Conservation (phyloP, 305 asterid genomes). For the Fraxinus dipetala region DNA sequence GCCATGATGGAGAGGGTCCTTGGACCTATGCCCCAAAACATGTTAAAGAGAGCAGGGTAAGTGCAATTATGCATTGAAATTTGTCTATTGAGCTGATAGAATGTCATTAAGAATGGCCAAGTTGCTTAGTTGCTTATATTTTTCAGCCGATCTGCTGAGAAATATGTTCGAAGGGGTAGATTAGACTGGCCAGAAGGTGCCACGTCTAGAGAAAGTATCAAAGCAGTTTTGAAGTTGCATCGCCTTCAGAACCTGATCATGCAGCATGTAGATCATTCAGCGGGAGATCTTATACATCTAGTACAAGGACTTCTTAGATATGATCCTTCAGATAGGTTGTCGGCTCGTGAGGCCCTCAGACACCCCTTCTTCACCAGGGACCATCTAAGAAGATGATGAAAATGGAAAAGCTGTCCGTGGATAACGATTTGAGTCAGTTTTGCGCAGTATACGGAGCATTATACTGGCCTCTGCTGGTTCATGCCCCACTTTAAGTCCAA, state of each 20-base stretch:
- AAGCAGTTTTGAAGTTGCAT: slow-evolving; percentile 65
- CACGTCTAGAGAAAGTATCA: slow-evolving; percentile 70
- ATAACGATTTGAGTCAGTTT: not conserved
- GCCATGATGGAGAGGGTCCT: slow-evolving; percentile 95
- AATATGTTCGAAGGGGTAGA: slow-evolving; percentile 65
- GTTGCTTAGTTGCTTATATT: not conserved
- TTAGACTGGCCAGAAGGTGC: slow-evolving; percentile 92
- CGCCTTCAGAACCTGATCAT: slow-evolving; percentile 73
- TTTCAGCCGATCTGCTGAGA: slow-evolving; percentile 69
- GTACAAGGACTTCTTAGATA: slow-evolving; percentile 74
- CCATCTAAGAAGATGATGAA: slow-evolving; percentile 41
- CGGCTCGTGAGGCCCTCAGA: slow-evolving; percentile 66
- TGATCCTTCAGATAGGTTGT: slow-evolving; percentile 63
- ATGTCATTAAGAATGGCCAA: not conserved
- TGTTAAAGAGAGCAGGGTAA: slow-evolving; percentile 77
- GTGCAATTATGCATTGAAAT: slow-evolving; percentile 3
- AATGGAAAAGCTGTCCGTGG: not conserved
- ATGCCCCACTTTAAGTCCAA: not conserved
- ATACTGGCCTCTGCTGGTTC: not conserved
- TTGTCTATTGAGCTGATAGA: not conserved
- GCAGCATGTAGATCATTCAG: slow-evolving; percentile 89
- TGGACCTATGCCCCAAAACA: slow-evolving; percentile 71
- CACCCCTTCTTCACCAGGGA: slow-evolving; percentile 75
- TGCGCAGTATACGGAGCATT: not conserved
- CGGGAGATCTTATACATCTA: slow-evolving; percentile 74